Conservation (phyloP, 2,329 filamentous ascomycete genomes). For the Diaporthe sp. region DNA sequence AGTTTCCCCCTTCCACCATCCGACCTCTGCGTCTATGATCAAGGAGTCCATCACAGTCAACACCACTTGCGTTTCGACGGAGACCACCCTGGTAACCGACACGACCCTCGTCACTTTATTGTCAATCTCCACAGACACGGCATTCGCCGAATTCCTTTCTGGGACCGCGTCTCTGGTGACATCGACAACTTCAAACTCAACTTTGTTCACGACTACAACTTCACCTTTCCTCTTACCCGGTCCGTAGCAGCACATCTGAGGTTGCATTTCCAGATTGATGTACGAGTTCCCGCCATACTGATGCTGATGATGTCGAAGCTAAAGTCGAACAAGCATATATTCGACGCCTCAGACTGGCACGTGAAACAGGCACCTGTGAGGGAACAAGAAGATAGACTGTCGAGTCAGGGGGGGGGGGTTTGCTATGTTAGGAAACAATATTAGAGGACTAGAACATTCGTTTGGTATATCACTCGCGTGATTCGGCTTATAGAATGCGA, state of each 20-base stretch:
- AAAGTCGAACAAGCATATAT: not conserved
- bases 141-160: not conserved
- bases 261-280: not conserved
- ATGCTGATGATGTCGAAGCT: not conserved
- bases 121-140: slow-evolving; percentile 21
- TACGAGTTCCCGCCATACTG: too few species aligned
- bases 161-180: slow-evolving; percentile 9
- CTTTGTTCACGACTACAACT: not conserved
- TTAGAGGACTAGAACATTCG: not conserved
- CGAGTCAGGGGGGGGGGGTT: not conserved
- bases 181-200: not conserved
- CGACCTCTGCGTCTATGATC: not conserved
- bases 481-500: not conserved
- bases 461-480: not conserved
- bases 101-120: slow-evolving; percentile 20
- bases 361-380: not conserved
- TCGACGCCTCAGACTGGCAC: not conserved
- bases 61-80: slow-evolving; percentile 20
- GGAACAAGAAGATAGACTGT: not conserved
- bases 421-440: not conserved
- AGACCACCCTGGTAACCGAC: slow-evolving; percentile 11
- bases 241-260: not conserved
- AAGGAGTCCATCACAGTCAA: slow-evolving; percentile 15
- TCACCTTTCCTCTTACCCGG: not conserved
- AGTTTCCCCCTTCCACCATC: not conserved